Base-by-base conservation (phyloP, 306 rosid species). In the Prunus armeniaca region DNA sequence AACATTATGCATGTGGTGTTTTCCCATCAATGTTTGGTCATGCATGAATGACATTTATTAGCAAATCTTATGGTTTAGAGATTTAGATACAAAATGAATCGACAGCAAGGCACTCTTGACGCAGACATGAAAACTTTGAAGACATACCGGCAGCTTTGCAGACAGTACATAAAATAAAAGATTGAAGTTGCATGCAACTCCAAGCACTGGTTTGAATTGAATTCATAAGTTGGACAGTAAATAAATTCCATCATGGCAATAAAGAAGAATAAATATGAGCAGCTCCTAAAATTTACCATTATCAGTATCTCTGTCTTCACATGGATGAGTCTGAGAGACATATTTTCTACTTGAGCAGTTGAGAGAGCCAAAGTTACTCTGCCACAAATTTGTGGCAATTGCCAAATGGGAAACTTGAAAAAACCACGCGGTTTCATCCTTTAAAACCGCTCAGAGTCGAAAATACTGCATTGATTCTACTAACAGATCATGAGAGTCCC, bases 351-450 rank as follows among this genome's bases (percentile, higher is more conserved):
- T 32, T 32, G 3, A 19, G 13, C 4, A 2, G 54, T 56, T 72
- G 61, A 49, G 41, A 34, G 55, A 43, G 24, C 76, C 76, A 49
- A 11, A 19, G 3, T 57, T 32, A 57, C 68, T 60, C 62, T 77
- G 66, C 41, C 51, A 27, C 50, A 64, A 30, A 14, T n/a, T 15
- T 45, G 50, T 32, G 25, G 63, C 50, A 62, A 57, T 72, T 72
- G 55, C 55, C 28, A 51, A 30, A 63, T 30, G 50, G 73, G 72
- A 75, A 32, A 51, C 67, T 52, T 72, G 24, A 62, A 62, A 24
- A 67, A 24, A 60, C 74, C 78, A 83, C 81, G 71, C 81, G 86
- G 81, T 79, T 75, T 79, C 50, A 56, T 32, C 52, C 47, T 15
- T 62, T 3, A 62, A 74, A 61, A 62, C 78, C 20, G 50, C 61